phyloP scores from a whole-genome alignment of 1,284 basidiomycete species.

The Apiotrichum montevideense region DNA sequence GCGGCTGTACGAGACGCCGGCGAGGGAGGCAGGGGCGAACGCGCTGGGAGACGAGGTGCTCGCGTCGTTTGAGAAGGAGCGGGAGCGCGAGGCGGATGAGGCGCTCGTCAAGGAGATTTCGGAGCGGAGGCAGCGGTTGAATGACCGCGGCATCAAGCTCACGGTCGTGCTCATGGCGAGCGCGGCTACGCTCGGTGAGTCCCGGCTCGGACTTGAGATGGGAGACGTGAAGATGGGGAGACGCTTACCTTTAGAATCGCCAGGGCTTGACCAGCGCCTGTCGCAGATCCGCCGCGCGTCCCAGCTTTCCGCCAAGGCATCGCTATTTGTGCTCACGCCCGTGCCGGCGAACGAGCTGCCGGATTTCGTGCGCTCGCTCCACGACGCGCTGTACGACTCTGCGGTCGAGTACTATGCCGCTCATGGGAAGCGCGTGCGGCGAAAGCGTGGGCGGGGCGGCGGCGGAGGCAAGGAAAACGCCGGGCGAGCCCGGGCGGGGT shows the following conservation, averaged over 20 bases:
- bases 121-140: conserved; percentile 66
- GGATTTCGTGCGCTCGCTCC: conserved; percentile 76
- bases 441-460: conserved; percentile 69
- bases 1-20: conserved; percentile 62
- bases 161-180: conserved; percentile 91
- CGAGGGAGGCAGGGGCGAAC: conserved; percentile 23
- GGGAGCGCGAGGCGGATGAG: conserved; percentile 65
- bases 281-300: conserved; percentile 80
- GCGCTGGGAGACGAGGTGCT: conserved; percentile 18
- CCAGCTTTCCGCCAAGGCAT: conserved; percentile 80
- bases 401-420: conserved; percentile 87
- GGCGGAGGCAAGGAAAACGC: conserved; percentile 58
- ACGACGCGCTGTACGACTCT: conserved; percentile 78
- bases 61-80: conserved; percentile 46
- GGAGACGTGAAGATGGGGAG: neutral
- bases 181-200: conserved; percentile 68
- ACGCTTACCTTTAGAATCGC: conserved; percentile 59
- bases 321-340: conserved; percentile 88
- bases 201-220: neutral
- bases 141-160: conserved; percentile 83
- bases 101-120: conserved; percentile 72
- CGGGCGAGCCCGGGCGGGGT: neutral
- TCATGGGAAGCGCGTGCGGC: conserved; percentile 81
- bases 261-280: conserved; percentile 70
- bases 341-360: conserved; percentile 71